phyloP scores from a whole-genome alignment of 2,329 filamentous ascomycete species.

The Rutstroemia sp. region DNA sequence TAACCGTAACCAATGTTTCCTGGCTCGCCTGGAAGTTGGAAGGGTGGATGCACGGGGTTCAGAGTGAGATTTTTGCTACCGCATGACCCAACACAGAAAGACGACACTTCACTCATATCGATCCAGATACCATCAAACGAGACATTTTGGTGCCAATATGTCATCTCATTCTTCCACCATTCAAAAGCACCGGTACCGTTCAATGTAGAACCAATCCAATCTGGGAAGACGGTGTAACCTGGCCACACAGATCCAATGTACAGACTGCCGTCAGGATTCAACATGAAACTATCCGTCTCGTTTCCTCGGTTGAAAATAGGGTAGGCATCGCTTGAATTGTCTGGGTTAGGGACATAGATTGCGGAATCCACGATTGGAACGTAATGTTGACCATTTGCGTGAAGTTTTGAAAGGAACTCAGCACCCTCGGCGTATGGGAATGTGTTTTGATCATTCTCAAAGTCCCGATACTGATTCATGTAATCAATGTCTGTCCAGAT shows the following conservation, averaged over 20 bases:
- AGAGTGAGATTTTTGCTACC: slow-evolving; percentile 56
- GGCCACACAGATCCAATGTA: slow-evolving; percentile 66
- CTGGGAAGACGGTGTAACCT: slow-evolving; percentile 60
- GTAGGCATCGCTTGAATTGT: slow-evolving; percentile 59
- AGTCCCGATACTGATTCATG: slow-evolving; percentile 54
- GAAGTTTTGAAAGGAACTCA: slow-evolving; percentile 53
- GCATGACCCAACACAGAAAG: slow-evolving; percentile 66
- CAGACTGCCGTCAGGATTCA: slow-evolving; percentile 49
- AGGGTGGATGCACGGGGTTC: slow-evolving; percentile 63
- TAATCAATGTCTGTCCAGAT: slow-evolving; percentile 66
- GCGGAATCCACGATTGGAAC: slow-evolving; percentile 64
- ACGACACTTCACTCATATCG: slow-evolving; percentile 52
- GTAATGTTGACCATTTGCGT: slow-evolving; percentile 55
- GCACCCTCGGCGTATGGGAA: slow-evolving; percentile 51
- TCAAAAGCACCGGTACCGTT: slow-evolving; percentile 55
- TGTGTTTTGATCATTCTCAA: slow-evolving; percentile 52
- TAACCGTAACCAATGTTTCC: slow-evolving; percentile 53
- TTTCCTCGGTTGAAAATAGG: slow-evolving; percentile 54
- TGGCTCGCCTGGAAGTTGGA: slow-evolving; percentile 56
- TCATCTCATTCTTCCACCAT: slow-evolving; percentile 63
- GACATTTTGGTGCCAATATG: slow-evolving; percentile 44
- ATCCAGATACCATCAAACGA: slow-evolving; percentile 49
- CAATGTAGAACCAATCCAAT: slow-evolving; percentile 57
- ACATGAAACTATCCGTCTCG: slow-evolving; percentile 44
- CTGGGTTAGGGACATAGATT: slow-evolving; percentile 62